These are phyloP conservation scores for Calonectria crousiana DNA, from an alignment of 2,329 filamentous ascomycete species.

Conservation along the genomic window DNA sequence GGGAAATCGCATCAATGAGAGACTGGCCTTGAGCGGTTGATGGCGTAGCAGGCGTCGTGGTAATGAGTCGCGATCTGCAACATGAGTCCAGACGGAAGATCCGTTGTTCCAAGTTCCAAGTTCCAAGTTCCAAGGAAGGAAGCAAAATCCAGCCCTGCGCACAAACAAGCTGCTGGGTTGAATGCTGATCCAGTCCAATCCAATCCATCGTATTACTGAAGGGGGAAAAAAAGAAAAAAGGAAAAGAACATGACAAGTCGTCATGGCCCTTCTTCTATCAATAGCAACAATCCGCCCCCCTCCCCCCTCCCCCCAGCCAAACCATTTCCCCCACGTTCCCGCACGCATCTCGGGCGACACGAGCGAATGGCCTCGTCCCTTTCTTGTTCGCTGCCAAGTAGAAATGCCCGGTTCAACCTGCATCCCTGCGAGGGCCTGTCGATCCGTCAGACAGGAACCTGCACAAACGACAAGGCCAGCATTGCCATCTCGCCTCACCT, in stretches of 20 bases:
- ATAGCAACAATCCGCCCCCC: background rate
- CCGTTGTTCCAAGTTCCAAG: background rate
- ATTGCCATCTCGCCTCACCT: background rate
- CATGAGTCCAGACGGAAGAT: background rate
- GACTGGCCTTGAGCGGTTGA: background rate
- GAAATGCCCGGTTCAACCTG: slow-evolving; percentile 4
- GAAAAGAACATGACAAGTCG: background rate
- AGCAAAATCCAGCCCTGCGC: background rate
- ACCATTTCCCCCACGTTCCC: background rate
- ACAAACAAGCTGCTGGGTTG: too few species aligned
- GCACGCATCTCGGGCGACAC: background rate
- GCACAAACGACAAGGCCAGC: background rate
- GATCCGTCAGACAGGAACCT: slow-evolving; percentile 1
- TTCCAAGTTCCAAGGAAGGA: background rate
- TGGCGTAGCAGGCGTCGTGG: background rate
- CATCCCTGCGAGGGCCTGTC: background rate
- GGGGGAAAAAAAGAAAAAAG: background rate
- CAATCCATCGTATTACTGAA: background rate
- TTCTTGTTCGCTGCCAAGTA: background rate
- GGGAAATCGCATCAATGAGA: background rate
- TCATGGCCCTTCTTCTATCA: background rate
- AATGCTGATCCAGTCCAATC: background rate
- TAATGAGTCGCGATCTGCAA: background rate
- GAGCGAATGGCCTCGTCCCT: background rate
- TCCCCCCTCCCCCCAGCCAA: background rate